Evolutionary conservation across 2,329 filamentous ascomycete species (phyloP).

Genomic region (Calycina herbarum): DNA sequence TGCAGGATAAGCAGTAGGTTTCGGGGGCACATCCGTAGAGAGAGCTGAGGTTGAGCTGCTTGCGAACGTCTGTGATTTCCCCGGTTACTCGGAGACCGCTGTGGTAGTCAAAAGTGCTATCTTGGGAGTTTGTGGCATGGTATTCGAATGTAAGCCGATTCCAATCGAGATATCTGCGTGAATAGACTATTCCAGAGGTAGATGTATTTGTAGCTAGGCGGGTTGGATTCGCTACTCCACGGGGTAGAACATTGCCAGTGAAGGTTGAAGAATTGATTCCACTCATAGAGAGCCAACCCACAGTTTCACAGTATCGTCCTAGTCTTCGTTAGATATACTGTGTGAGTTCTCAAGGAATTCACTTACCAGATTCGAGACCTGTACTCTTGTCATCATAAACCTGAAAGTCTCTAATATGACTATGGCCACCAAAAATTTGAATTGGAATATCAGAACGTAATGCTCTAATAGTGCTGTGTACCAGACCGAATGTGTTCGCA

Average conservation of each 20-base stretch:
- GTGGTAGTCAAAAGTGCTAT: conserved; percentile 70
- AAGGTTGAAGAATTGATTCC: conserved; percentile 45
- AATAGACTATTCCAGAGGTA: conserved; percentile 50
- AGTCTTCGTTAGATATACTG: conserved; percentile 6
- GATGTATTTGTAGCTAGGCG: conserved; percentile 30
- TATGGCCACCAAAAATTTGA: conserved; percentile 85
- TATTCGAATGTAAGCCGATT: conserved; percentile 75
- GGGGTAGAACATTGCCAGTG: conserved; percentile 27
- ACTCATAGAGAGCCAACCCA: conserved; percentile 85
- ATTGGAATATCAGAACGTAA: conserved; percentile 77
- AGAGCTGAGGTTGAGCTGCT: conserved; percentile 68
- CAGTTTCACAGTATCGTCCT: conserved; percentile 81
- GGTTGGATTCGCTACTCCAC: conserved; percentile 37
- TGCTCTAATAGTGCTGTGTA: conserved; percentile 75
- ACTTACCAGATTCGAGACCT: conserved; percentile 72
- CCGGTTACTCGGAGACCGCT: conserved; percentile 69
- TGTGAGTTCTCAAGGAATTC: too few species aligned
- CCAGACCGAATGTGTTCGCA: conserved; percentile 71
- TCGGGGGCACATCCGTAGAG: conserved; percentile 77
- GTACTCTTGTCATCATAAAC: conserved; percentile 75
- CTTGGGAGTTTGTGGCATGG: conserved; percentile 73
- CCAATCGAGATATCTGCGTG: conserved; percentile 85
- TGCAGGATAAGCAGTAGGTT: conserved; percentile 78
- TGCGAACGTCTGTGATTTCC: conserved; percentile 68
- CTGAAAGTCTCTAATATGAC: conserved; percentile 80